phyloP scores from a whole-genome alignment of 2,329 filamentous ascomycete species.

The Neonectria coccinea region DNA sequence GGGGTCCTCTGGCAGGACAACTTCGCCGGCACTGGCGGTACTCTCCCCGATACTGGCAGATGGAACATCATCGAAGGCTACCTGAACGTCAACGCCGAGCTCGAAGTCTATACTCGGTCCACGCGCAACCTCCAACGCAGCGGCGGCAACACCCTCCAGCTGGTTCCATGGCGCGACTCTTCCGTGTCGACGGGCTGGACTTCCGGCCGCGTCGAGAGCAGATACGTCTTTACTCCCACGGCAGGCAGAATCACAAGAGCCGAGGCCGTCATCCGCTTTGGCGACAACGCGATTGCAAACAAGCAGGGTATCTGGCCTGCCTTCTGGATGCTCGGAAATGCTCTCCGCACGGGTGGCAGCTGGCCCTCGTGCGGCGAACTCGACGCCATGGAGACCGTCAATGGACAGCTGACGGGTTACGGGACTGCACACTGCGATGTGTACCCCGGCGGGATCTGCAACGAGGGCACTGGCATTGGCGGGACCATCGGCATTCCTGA shows the following conservation, averaged over 20 bases:
- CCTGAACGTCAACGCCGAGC: conserved; percentile 60
- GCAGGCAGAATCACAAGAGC: conserved; percentile 54
- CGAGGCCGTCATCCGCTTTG: conserved; percentile 52
- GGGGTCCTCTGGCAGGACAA: conserved; percentile 57
- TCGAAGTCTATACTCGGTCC: conserved; percentile 58
- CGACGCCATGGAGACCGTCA: conserved; percentile 39
- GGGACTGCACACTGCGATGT: conserved; percentile 38
- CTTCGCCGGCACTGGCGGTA: conserved; percentile 55
- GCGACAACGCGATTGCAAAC: conserved; percentile 35
- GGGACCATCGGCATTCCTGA: conserved; percentile 51
- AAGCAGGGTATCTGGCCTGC: conserved; percentile 58
- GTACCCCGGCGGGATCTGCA: conserved; percentile 57
- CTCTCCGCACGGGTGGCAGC: conserved; percentile 34
- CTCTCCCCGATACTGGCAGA: conserved; percentile 49
- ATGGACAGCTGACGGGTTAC: conserved; percentile 15
- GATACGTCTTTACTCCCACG: conserved; percentile 57
- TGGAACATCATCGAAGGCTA: conserved; percentile 59
- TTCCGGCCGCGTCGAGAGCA: conserved; percentile 62
- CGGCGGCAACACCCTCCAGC: conserved; percentile 61
- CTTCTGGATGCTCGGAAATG: conserved; percentile 43
- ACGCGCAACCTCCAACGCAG: conserved; percentile 60
- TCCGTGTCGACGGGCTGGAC: conserved; percentile 56
- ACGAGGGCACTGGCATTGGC: conserved; percentile 58
- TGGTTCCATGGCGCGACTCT: conserved; percentile 57
- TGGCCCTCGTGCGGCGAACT: conserved; percentile 42